These are phyloP conservation scores for Kuraishia piskuri DNA, from an alignment of 805 yeast species.

Conservation along the genomic window DNA sequence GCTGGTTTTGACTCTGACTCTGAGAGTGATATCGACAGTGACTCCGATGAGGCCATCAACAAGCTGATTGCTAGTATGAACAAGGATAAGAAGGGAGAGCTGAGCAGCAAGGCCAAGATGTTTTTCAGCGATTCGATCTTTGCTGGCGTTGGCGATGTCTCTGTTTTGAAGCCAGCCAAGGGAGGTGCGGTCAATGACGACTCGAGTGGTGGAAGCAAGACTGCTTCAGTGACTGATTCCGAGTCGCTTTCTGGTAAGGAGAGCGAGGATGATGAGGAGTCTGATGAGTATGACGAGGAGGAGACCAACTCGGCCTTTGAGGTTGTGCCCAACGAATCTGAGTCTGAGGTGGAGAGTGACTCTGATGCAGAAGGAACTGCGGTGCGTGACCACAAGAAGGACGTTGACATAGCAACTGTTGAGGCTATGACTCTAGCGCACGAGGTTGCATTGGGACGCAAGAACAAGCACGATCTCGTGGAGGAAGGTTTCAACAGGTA, in stretches of 20 bases:
- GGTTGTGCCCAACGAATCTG: slow-evolving; percentile 10
- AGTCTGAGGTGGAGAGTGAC: slow-evolving; percentile 28
- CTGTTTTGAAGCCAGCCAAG: slow-evolving; percentile 1
- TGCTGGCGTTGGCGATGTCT: slow-evolving; percentile 20
- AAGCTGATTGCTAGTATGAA: slow-evolving; percentile 45
- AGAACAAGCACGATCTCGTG: slow-evolving; percentile 73
- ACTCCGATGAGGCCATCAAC: slow-evolving; percentile 65
- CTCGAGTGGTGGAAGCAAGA: neutral
- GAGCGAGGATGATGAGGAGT: neutral
- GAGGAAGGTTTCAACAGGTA: slow-evolving; percentile 91
- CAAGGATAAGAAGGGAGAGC: slow-evolving; percentile 33
- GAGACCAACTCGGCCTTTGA: slow-evolving; percentile 9
- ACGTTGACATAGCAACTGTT: slow-evolving; percentile 79
- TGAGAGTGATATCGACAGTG: slow-evolving; percentile 34
- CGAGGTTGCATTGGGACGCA: slow-evolving; percentile 85
- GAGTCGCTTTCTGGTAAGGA: slow-evolving; percentile 1
- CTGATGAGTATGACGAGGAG: slow-evolving; percentile 11
- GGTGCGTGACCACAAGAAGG: slow-evolving; percentile 43
- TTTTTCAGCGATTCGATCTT: slow-evolving; percentile 48
- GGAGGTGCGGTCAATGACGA: neutral
- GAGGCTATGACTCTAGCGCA: slow-evolving; percentile 98
- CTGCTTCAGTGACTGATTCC: neutral
- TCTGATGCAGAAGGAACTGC: slow-evolving; percentile 37
- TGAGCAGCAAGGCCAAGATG: slow-evolving; percentile 31
- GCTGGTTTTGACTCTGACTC: slow-evolving; percentile 29